Evolutionary conservation across 768 basidiomycete genomes (phyloP), one percentile per base, ranked within the genome.

Genomic region (Chalciporus piperatus): DNA sequence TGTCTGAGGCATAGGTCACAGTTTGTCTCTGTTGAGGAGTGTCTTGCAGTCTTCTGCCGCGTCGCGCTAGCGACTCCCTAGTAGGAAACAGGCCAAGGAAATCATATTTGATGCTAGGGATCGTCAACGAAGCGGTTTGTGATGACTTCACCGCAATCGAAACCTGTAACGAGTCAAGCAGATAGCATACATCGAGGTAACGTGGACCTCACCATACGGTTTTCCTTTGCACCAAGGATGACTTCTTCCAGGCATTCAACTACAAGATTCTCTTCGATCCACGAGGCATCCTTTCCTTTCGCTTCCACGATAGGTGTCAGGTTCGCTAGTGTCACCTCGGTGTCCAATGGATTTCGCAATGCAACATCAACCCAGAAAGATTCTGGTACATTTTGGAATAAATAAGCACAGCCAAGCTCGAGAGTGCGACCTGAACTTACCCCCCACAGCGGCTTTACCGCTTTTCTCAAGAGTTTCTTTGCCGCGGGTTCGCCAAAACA

Each of bases 11-110:
- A 63, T 96, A 95, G 2, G 81, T 80, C 11, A 82, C 81, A 25
- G 66, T 75, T 56, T 85, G 82, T 41, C 85, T 74, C 59, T 95
- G 89, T 13, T 78, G 71, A 27, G 79, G 76, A 3, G 92, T 93
- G 47, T 83, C 81, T 47, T 94, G 83, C 11, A 97, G 73, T 45
- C 93, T 75, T 41, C 76, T 81, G 13, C 94, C 93, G n/a, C 82
- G 84, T 30, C 75, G 76, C 9, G 81, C 74, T 3, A 94, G 75
- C 1, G 82, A 71, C 65, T 95, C 93, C 1, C 65, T 74, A 22
- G 76, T 74, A 3, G 87, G 83, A 17, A 95, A 76, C 28, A 91
- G 76, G 5, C 82, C 81, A 30, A 94, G 77, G 64, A 94, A 95
- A 27, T 83, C 67, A 56, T 87, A 92, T 39, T 73, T 74, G 35